Evolutionary conservation across 768 basidiomycete genomes (phyloP).

Genomic region (Cystobasidiopsis lactophilus): DNA sequence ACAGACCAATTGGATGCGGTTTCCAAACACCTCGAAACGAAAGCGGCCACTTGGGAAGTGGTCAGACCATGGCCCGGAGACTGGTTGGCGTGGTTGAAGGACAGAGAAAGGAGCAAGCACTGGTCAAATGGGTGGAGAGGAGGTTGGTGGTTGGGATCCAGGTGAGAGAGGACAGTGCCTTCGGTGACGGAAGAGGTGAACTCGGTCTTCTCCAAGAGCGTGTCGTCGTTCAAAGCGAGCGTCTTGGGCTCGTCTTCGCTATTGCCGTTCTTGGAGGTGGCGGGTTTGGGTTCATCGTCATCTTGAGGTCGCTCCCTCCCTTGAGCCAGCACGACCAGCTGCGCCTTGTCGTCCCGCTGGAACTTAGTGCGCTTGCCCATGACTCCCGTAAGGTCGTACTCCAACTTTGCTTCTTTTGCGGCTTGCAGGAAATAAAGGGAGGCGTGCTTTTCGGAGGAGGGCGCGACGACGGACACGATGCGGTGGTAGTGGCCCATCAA

Average conservation of each 20-base stretch:
- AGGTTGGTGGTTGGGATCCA: conserved; percentile 67
- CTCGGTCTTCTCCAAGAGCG: conserved; percentile 75
- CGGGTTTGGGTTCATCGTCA: conserved; percentile 5
- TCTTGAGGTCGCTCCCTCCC: conserved; percentile 35
- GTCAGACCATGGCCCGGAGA: conserved; percentile 79
- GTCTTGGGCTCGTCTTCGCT: conserved; percentile 41
- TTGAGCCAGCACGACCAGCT: conserved; percentile 83
- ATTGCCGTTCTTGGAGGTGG: conserved; percentile 3
- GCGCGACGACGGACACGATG: conserved; percentile 27
- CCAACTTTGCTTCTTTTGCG: conserved; percentile 49
- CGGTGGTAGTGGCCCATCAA: conserved; percentile 66
- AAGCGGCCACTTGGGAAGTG: conserved; percentile 74
- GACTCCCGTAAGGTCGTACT: conserved; percentile 80
- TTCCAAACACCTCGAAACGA: conserved; percentile 74
- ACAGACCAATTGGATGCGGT: conserved; percentile 75
- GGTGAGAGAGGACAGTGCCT: conserved; percentile 29
- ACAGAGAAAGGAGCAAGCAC: conserved; percentile 69
- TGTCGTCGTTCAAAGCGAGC: conserved; percentile 77
- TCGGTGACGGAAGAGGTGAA: conserved; percentile 49
- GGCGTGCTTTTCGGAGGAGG: conserved; percentile 45
- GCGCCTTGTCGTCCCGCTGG: conserved; percentile 60
- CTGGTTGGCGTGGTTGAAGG: conserved; percentile 70
- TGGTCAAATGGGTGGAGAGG: conserved; percentile 82
- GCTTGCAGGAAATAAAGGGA: conserved; percentile 56
- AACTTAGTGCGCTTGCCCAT: conserved; percentile 85